Evolutionary conservation across 2,329 filamentous ascomycete species (phyloP), one percentile per base, ranked within the genome.

Genomic region (Penicillium decumbens): DNA sequence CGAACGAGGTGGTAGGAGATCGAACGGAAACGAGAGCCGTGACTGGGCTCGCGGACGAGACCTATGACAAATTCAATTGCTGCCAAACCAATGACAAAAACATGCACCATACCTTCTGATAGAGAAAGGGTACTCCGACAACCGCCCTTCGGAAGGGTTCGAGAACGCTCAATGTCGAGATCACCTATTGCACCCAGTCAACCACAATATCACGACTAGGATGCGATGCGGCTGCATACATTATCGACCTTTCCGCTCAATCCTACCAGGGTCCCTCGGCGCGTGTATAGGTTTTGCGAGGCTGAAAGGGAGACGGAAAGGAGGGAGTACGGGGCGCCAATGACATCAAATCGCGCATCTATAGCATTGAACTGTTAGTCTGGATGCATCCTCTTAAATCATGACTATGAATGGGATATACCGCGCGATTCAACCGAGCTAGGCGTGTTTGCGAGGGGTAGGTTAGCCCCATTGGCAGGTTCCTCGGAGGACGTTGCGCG

Each of bases 331-430:
- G 92, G 90, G 23, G 88, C 82, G 54, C 93, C 93, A 57, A 98
- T 77, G 41, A 97, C 89, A 72, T 97, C 89, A 71, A 98, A 98
- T 50, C 85, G 84, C 47, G 93, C 93, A 80, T 97, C 93, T 96
- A 60, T 6, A 18, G 45, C 32, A 4, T 9, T 15, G 7, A 8
- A 23, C 15, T 27, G 42, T 68, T 46, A 65, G 60, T 41, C 0
- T 15, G 32, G 18, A 43, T 6, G 9, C 8, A 35, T 28, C 9
- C 32, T 25, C 27, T 38, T 33, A 1, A 18, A 9, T 40, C 23
- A 25, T 7, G 2, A 6, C 20, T 7, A 1, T n/a, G 15, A 27
- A 47, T 25, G 5, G 38, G 23, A 57, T 63, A 48, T 63, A 75
- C 73, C 73, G 41, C 72, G 67, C 42, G 72, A 74, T 43, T 72